These are phyloP conservation scores for Daphne laureola DNA, from an alignment of 441 rosid genomes.

Conservation along the genomic window DNA sequence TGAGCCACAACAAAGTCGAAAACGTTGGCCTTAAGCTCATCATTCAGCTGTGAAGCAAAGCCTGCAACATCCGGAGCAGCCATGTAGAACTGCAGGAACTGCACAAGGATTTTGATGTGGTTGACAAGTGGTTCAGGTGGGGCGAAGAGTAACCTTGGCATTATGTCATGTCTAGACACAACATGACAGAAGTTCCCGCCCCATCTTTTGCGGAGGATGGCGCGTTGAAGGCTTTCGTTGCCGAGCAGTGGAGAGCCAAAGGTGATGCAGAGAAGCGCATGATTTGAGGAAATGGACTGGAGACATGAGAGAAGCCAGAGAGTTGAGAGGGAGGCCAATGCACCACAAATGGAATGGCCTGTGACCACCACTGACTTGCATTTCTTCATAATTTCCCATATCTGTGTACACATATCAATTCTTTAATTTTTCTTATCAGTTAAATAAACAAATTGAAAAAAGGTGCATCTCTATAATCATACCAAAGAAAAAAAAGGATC, in stretches of 20 bases:
- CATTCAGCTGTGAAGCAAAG: slow-evolving; percentile 5
- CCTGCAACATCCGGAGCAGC: slow-evolving; percentile 14
- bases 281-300: slow-evolving; percentile 16
- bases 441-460: no score
- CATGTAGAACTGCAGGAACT: slow-evolving; percentile 24
- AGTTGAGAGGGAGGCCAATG: slow-evolving; percentile 58
- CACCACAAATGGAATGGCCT: slow-evolving; percentile 69
- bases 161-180: slow-evolving; percentile 45
- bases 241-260: slow-evolving; percentile 79
- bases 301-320: slow-evolving; percentile 61
- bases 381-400: slow-evolving; percentile 21
- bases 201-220: slow-evolving; percentile 48
- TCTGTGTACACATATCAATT: slow-evolving; percentile 22
- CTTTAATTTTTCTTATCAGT: no score
- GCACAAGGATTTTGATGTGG: slow-evolving; percentile 20
- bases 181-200: slow-evolving; percentile 64
- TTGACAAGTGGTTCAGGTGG: slow-evolving; percentile 17
- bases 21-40: slow-evolving; percentile 15
- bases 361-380: slow-evolving; percentile 53
- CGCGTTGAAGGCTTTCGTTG: slow-evolving; percentile 41
- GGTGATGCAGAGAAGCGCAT: slow-evolving; percentile 57
- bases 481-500: no score
- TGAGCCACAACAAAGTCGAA: slow-evolving; percentile 18
- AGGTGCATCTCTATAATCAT: no score
- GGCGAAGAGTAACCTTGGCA: slow-evolving; percentile 47